Evolutionary conservation across 2,329 filamentous ascomycete species (phyloP), one percentile per base, ranked within the genome.

Genomic region (Calonectria naviculata): DNA sequence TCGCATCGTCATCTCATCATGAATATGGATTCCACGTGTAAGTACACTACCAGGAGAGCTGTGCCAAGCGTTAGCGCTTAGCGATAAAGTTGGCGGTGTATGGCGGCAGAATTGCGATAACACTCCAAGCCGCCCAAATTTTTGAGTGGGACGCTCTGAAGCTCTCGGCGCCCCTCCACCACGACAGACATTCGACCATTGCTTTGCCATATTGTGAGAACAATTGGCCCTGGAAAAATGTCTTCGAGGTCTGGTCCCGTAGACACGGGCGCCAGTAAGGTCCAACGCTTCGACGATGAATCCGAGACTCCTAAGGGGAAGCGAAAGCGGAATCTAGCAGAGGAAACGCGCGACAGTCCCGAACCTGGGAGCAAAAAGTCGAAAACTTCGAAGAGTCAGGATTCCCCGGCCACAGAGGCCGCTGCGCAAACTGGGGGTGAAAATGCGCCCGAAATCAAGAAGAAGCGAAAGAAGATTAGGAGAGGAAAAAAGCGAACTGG

Each of bases 241-340:
- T 86, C 87, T 75, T 81, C 85, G 56, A 81, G 86, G 73, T 87
- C 87, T 69, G 78, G 87, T 19, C 85, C 83, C 46, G 78, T 81
- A 8, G 24, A 78, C 10, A 80, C 81, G 70, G 77, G 64, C 38
- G 68, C 62, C 28, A 36, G 76, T 5, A 67, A 72, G 41, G 71
- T 76, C 5, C 76, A 78, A 46, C 79, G 75, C 62, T 79, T 82
- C 60, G 76, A 80, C n/a, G 79, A 82, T 12, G 75, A 81, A 54
- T 63, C 77, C 1, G 78, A 67, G 13, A 70, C 74, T 8, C 67
- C 72, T 2, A 78, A 73, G 21, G 56, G 80, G 4, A 85, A 85
- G 71, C 77, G 83, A 62, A 85, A 84, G 74, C 79, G 85, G 67
- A 80, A 83, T 36, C 71, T 76, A 68, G 79, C 68, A 38, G 75